Base-by-base conservation (phyloP, 306 rosid species). In the Casuarina glauca region DNA sequence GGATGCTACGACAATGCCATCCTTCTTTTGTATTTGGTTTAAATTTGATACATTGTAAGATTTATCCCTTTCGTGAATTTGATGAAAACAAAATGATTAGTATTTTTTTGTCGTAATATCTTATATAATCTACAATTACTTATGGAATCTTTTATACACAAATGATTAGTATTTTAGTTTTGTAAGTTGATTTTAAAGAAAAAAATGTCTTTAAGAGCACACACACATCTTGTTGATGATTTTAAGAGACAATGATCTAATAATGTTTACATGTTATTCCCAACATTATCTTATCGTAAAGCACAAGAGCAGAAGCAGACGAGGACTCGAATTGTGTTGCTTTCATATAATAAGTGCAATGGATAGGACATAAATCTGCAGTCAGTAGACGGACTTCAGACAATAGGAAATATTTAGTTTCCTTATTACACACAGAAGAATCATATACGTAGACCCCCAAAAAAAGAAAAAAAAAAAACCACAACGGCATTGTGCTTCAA, bases 11-110 rank as follows among this genome's bases (percentile, higher is more conserved):
- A 53, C 54, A 15, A 72, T 69, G 77, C 73, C 83, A 68, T 79
- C 48, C 49, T 46, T 43, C 84, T 39, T 84, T 72, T 79, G 86
- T 89, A 84, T 82, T 83, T 78, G 78, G 63, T 74, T 80, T 80
- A 68, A 67, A 82, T 80, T 46, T 74, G 80, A 75, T 80, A 87
- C 73, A 86, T 48, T 83, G 90, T 86, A 78, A 82, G 81, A 84
- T 69, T 68, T 76, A 62, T 81, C 82, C 63, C 68, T 85, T 81
- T 70, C 45, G 82, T 74, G 86, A 80, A 74, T 73, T 41, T 76
- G 46, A 76, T 82, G 82, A 80, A 54, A 44, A 72, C 72, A 72
- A 81, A 69, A 82, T 80, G 76, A 63, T n/a, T n/a, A n/a, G n/a
- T n/a, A n/a, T 26, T 26, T 20, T 6, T 9, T 16, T 60, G 5